Evolutionary conservation across 345 rosid species (phyloP).

Genomic region (Heritiera littoralis): DNA sequence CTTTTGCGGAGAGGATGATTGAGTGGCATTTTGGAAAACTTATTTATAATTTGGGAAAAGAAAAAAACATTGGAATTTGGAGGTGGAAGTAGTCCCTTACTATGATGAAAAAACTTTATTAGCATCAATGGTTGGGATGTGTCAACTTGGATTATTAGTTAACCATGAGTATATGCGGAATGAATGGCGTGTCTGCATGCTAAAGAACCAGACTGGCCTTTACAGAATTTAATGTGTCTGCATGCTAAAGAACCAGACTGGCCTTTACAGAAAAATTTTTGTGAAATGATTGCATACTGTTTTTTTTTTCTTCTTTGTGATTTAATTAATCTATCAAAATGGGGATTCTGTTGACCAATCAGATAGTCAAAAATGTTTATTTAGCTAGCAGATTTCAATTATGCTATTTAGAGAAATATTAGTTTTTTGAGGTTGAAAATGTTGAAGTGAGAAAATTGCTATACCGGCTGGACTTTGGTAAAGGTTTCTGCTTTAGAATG

Average conservation of each 20-base stretch:
- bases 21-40: constrained; percentile 11
- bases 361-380: not conserved
- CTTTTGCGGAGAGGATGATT: not conserved
- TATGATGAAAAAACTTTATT: not conserved
- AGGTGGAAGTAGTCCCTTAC: not conserved
- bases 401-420: not conserved
- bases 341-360: not conserved
- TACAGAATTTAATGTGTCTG: too few species aligned
- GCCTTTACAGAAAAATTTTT: not conserved
- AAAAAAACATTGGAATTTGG: not conserved
- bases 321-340: not conserved
- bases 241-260: too few species aligned
- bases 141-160: not conserved
- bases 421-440: not conserved
- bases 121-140: not conserved
- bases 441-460: not conserved
- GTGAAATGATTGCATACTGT: not conserved
- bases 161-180: not conserved
- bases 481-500: not conserved
- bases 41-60: not conserved
- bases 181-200: not conserved
- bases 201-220: not conserved
- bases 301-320: not conserved
- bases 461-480: not conserved
- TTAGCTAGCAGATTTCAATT: not conserved